phyloP scores from a whole-genome alignment of 148 eudicot species.

The Spergularia marina region DNA sequence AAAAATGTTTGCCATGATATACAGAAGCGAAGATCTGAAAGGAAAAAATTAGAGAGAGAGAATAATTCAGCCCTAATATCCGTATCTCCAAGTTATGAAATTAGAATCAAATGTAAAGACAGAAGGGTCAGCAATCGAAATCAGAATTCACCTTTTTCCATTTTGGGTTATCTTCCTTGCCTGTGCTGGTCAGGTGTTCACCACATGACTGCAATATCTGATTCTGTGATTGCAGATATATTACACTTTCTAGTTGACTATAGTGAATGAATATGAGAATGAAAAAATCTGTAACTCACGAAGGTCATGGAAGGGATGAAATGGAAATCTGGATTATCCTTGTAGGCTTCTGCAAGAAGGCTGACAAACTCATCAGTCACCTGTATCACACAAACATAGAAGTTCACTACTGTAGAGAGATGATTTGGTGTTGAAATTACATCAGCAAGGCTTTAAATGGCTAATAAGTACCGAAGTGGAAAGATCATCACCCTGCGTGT shows the following conservation, averaged over 20 bases:
- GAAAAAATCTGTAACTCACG: constrained; percentile 17
- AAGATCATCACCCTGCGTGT: constrained; percentile 8
- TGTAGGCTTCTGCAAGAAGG: constrained; percentile 16
- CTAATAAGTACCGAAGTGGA: constrained; percentile 8
- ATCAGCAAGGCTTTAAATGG: background rate
- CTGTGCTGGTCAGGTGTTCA: constrained; percentile 4
- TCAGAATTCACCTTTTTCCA: constrained; percentile 21
- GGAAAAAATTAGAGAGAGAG: background rate
- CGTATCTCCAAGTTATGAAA: background rate
- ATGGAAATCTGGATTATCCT: constrained; percentile 11
- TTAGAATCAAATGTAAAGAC: background rate
- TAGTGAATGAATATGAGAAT: background rate
- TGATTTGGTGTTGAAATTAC: background rate
- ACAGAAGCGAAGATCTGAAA: background rate
- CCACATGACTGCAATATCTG: constrained; percentile 8
- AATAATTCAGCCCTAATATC: background rate
- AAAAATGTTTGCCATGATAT: background rate
- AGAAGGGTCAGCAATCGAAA: background rate
- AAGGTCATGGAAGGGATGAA: constrained; percentile 5
- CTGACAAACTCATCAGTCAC: constrained; percentile 6
- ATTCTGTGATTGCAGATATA: constrained; percentile 22
- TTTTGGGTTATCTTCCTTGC: background rate
- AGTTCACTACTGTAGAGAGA: background rate
- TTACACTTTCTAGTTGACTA: background rate
- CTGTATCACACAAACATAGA: constrained; percentile 2